Base-by-base conservation (phyloP, 2,329 filamentous ascomycete species). In the Epichloe glyceriae region DNA sequence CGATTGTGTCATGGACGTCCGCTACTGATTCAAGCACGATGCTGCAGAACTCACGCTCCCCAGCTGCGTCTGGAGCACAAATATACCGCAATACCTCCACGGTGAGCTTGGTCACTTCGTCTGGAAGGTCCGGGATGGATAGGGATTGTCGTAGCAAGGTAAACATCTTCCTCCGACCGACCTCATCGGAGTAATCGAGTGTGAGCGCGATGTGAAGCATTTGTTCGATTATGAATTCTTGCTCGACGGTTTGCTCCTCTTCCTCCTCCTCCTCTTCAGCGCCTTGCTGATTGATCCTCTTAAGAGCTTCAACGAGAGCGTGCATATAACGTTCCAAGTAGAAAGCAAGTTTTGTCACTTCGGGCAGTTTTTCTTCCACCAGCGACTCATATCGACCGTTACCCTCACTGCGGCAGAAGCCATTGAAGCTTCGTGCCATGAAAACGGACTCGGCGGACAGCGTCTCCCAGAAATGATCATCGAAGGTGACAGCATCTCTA, bases 181-280 rank as follows among this genome's bases (percentile, higher is more conserved):
- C 87, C 67, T 97, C 93, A 62, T 98, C 93, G n/a, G 88, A 90
- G 67, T 97, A 98, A 67, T 98, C 93, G 47, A 97, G 78, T 1
- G 88, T 94, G 53, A 90, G 76, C 5, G 88, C 86, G 62, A 98
- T 95, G 60, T 96, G 86, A 37, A 98, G 80, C 52, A 98, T 75
- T 63, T 98, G 94, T 64, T 97, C 90, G 39, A 96, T 86, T 55
- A 96, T 86, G 60, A 98, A 98, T 66, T 97, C 91, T 59, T 90
- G 84, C 64, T 96, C 89, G 6, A 89, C 83, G 0, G 85, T 85
- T 57, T 94, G 86, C 60, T 94, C 87, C 53, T 90, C 86, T 5
- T 87, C 86, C 1, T 47, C 44, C 8, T 80, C 76, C 4, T 83
- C 79, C 15, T 75, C 76, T 12, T 75, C 75, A 1, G 70, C 72